Evolutionary conservation across 805 yeast species (phyloP).

Genomic region (Cyberlindnera mycetangii): DNA sequence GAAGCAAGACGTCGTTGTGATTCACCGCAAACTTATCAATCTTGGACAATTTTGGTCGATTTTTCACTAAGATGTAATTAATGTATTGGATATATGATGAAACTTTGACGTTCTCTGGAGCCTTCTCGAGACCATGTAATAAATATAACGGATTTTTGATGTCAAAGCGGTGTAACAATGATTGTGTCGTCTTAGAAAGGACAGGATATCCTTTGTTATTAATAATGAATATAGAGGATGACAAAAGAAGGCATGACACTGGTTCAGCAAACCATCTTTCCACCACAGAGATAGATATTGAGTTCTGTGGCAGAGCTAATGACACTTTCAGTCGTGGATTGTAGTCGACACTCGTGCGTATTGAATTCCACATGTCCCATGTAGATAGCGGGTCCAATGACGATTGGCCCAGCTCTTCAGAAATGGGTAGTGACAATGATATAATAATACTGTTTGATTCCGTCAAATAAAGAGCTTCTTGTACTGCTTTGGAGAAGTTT

Average conservation of each 20-base stretch:
- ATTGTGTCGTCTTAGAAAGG: slow-evolving; percentile 54
- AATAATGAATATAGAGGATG: slow-evolving; percentile 53
- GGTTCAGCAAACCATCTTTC: slow-evolving; percentile 72
- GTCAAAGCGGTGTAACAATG: slow-evolving; percentile 42
- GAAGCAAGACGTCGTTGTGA: slow-evolving; percentile 30
- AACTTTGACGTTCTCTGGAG: slow-evolving; percentile 32
- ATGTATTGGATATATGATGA: slow-evolving; percentile 41
- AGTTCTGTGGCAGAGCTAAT: slow-evolving; percentile 65
- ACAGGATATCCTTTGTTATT: slow-evolving; percentile 67
- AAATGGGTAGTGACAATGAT: slow-evolving; percentile 48
- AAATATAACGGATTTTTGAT: slow-evolving; percentile 41
- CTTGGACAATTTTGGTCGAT: slow-evolving; percentile 29
- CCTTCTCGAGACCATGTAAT: slow-evolving; percentile 52
- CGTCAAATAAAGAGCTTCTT: slow-evolving; percentile 32
- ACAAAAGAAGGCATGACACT: slow-evolving; percentile 51
- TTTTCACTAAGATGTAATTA: slow-evolving; percentile 37
- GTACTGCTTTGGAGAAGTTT: slow-evolving; percentile 44
- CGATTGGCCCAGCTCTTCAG: slow-evolving; percentile 36
- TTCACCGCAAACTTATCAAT: slow-evolving; percentile 32
- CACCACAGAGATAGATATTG: slow-evolving; percentile 47
- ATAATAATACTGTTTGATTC: slow-evolving; percentile 29
- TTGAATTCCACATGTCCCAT: slow-evolving; percentile 75
- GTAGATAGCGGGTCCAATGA: slow-evolving; percentile 43
- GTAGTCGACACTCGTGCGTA: slow-evolving; percentile 54
- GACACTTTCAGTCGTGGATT: slow-evolving; percentile 62